phyloP scores from a whole-genome alignment of 139 green algal genomes.

The Gonium pectorale region DNA sequence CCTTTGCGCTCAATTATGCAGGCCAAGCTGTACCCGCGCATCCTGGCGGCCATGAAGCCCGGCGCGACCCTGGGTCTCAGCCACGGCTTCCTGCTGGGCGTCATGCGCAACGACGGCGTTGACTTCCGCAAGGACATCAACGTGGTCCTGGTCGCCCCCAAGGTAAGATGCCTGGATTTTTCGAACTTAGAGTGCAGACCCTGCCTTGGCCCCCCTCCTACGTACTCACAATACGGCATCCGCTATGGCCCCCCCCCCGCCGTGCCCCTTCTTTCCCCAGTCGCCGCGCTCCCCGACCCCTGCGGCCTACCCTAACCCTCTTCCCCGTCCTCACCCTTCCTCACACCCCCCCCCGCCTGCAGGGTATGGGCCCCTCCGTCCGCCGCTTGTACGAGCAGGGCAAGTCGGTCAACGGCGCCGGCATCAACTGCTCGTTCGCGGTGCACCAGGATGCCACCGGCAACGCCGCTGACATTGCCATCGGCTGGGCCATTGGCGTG shows the following conservation, averaged over 20 bases:
- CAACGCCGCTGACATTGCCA: slow-evolving; percentile 93
- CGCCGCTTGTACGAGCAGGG: slow-evolving; percentile 98
- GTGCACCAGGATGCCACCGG: slow-evolving; percentile 99
- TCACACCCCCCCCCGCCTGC: too few relatives aligned
- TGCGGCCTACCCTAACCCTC: too few relatives aligned
- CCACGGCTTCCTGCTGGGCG: slow-evolving; percentile 98
- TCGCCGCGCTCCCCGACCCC: too few relatives aligned
- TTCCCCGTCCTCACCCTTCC: neutral
- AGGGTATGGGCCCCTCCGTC: slow-evolving; percentile 99
- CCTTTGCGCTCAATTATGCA: slow-evolving; percentile 69
- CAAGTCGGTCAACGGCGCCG: slow-evolving; percentile 97
- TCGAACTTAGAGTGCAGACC: too few relatives aligned
- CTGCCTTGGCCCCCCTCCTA: too few relatives aligned
- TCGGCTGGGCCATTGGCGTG: slow-evolving; percentile 97
- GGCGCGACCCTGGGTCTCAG: slow-evolving; percentile 96
- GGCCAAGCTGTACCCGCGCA: slow-evolving; percentile 95
- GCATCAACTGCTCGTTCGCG: slow-evolving; percentile 99
- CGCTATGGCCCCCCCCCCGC: too few relatives aligned
- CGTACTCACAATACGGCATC: too few relatives aligned
- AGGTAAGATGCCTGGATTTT: too few relatives aligned
- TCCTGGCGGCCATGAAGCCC: slow-evolving; percentile 98
- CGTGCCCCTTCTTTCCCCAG: too few relatives aligned
- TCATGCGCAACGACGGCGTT: slow-evolving; percentile 92
- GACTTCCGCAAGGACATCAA: slow-evolving; percentile 99
- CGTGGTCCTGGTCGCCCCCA: slow-evolving; percentile 98